phyloP scores from a whole-genome alignment of 139 green algal genomes.

The Coelastrella sp. region DNA sequence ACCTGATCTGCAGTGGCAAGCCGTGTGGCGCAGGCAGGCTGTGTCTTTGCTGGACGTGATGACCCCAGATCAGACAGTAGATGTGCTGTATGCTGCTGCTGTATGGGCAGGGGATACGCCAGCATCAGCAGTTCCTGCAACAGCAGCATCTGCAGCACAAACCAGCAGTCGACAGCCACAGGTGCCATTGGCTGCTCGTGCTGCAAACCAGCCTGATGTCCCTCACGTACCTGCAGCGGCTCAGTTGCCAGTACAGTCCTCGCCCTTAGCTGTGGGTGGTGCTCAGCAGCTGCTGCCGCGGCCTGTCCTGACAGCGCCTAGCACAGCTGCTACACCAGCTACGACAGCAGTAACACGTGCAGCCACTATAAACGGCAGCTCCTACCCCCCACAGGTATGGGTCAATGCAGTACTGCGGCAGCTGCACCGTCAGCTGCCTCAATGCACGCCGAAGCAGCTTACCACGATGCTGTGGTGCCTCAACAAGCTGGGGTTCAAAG shows the following conservation, averaged over 20 bases:
- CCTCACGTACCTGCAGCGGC: not conserved
- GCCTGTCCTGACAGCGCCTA: not conserved
- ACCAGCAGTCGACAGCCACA: too few species aligned
- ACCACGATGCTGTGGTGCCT: not conserved
- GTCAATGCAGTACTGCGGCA: slow-evolving; percentile 11
- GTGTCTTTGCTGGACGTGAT: not conserved
- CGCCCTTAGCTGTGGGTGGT: not conserved
- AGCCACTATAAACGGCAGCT: not conserved
- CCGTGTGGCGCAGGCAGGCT: not conserved
- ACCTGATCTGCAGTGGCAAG: slow-evolving; percentile 1
- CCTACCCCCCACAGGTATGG: not conserved
- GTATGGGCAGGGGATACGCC: not conserved
- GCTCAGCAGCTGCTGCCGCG: not conserved
- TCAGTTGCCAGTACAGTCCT: too few species aligned
- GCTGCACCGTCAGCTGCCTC: not conserved
- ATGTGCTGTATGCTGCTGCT: slow-evolving; percentile 27
- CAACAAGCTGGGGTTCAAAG: not conserved
- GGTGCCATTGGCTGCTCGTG: not conserved
- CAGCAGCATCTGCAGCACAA: not conserved
- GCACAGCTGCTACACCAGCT: not conserved
- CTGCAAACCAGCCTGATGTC: not conserved
- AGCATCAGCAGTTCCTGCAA: not conserved
- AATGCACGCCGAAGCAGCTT: not conserved
- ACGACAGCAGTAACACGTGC: not conserved
- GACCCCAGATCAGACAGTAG: not conserved